A percentile compares a stretch with the other conserved stretches of the same genome.
These are phyloP conservation scores for Coniferiporia weirii DNA, from an alignment of 1,284 basidiomycete species.

Conservation along the genomic window DNA sequence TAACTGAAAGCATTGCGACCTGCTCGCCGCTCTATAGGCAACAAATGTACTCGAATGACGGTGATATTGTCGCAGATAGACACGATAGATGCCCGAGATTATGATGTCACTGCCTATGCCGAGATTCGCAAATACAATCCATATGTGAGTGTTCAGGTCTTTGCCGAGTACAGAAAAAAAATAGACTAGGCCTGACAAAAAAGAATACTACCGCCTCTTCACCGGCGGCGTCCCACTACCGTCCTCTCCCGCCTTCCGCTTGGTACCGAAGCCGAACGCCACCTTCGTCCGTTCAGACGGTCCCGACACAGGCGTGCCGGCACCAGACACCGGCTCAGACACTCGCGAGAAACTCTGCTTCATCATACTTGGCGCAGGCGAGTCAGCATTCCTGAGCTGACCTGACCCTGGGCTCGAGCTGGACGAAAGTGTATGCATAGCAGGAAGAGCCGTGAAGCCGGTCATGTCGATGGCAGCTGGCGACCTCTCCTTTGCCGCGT, in stretches of 20 bases:
- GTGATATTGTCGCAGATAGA: too few relatives aligned
- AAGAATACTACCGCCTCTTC: constrained; percentile 33
- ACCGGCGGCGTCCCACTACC: constrained; percentile 39
- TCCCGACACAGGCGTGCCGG: constrained; percentile 45
- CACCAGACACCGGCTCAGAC: constrained; percentile 41
- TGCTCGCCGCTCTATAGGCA: too few relatives aligned
- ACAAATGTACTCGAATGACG: too few relatives aligned
- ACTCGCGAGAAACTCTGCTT: constrained; percentile 75
- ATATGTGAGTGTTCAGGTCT: neutral
- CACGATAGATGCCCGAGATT: too few relatives aligned
- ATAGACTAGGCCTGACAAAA: neutral
- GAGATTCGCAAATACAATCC: too few relatives aligned
- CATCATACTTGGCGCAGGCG: constrained; percentile 47
- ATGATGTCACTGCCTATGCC: too few relatives aligned
- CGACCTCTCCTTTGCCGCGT: constrained; percentile 45
- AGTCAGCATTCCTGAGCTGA: constrained; percentile 49
- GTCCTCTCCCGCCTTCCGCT: constrained; percentile 72
- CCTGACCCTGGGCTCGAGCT: constrained; percentile 42
- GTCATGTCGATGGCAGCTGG: constrained; percentile 42
- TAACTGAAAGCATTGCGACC: too few relatives aligned
- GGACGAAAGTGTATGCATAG: constrained; percentile 38
- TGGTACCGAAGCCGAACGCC: constrained; percentile 67
- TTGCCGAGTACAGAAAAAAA: neutral
- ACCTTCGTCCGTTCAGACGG: constrained; percentile 61
- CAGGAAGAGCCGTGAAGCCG: constrained; percentile 69